Conservation (phyloP, 2,329 filamentous ascomycete species). For the Chaetomiaceae sp. region DNA sequence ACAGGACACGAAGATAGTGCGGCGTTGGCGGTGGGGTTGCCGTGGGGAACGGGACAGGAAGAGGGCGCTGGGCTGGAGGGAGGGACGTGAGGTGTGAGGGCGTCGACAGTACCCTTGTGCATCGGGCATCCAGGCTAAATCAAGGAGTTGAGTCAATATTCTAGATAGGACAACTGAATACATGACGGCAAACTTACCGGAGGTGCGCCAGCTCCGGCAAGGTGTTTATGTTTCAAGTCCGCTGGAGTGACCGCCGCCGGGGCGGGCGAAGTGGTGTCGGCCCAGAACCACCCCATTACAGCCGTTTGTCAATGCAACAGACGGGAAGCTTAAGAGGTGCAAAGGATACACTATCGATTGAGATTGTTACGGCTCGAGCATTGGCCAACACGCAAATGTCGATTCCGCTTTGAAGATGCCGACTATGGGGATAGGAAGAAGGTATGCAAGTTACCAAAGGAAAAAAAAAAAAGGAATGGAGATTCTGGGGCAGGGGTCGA, state of each 20-base stretch:
- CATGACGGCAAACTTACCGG: constrained; percentile 36
- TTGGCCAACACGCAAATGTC: too few relatives aligned
- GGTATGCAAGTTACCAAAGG: too few relatives aligned
- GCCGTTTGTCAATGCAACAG: too few relatives aligned
- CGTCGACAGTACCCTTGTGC: constrained; percentile 51
- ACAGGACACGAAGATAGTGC: constrained; percentile 35
- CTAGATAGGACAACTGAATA: too few relatives aligned
- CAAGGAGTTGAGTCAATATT: constrained; percentile 27
- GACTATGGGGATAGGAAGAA: too few relatives aligned
- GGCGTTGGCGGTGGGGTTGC: constrained; percentile 22
- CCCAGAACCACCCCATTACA: constrained; percentile 66
- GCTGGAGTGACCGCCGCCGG: constrained; percentile 17
- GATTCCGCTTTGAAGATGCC: too few relatives aligned
- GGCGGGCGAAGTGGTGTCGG: constrained; percentile 41
- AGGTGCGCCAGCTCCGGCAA: constrained; percentile 33
- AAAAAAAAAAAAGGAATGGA: constrained; percentile 12
- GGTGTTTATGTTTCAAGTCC: constrained; percentile 22
- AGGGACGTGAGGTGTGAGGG: constrained; percentile 37
- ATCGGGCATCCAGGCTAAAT: constrained; percentile 52
- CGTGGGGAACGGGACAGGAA: constrained; percentile 46
- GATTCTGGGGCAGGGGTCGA: too few relatives aligned
- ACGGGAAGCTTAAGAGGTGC: too few relatives aligned
- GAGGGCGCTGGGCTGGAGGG: constrained; percentile 36
- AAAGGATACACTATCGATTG: too few relatives aligned
- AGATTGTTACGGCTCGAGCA: too few relatives aligned